These are phyloP conservation scores for Clavulina sp. DNA, from an alignment of 768 basidiomycete genomes.

Conservation along the genomic window DNA sequence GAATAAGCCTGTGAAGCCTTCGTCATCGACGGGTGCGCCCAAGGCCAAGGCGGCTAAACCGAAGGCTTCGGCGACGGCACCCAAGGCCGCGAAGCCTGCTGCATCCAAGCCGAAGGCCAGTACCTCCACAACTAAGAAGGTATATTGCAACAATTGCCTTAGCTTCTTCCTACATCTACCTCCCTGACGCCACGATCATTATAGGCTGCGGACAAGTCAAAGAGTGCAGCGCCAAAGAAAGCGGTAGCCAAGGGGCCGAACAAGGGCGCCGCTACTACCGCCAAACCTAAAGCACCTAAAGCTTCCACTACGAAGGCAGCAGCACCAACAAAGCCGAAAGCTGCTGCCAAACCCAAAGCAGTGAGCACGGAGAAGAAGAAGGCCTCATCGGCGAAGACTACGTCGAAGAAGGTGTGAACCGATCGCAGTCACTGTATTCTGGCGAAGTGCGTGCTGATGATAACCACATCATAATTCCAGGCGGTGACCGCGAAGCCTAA, in stretches of 20 bases:
- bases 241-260: neutral
- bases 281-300: neutral
- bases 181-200: neutral
- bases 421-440: no score
- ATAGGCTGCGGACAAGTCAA: neutral
- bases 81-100: neutral
- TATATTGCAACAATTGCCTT: neutral
- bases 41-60: slow-evolving; percentile 1
- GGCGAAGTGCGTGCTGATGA: no score
- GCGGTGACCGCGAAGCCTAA: no score
- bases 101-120: neutral
- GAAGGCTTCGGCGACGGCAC: neutral
- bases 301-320: neutral
- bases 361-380: neutral
- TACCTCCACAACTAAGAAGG: neutral
- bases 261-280: neutral
- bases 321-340: neutral
- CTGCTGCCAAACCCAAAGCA: neutral
- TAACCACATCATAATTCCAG: no score
- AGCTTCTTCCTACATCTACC: neutral
- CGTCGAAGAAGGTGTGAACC: neutral
- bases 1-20: neutral
- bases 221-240: neutral
- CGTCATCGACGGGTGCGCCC: neutral
- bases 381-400: neutral